A percentile compares a stretch with the other conserved stretches of the same genome.
These are phyloP conservation scores for Keithomyces neogunnii DNA, from an alignment of 2,329 filamentous ascomycete genomes.

Conservation along the genomic window DNA sequence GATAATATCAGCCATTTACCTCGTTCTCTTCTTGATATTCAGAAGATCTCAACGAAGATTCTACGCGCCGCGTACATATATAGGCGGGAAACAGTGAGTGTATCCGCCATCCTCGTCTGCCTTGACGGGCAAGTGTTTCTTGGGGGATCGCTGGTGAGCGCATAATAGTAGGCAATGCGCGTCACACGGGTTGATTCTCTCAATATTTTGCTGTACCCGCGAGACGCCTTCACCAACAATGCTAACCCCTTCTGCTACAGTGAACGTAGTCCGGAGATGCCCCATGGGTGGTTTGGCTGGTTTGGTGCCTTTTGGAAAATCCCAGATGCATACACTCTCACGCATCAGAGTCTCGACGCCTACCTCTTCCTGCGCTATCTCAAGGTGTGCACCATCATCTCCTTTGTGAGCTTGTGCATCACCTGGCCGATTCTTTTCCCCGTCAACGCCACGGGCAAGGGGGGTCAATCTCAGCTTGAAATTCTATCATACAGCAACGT, in stretches of 20 bases:
- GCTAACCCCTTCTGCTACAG: slow-evolving; percentile 18
- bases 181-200: not conserved
- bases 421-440: slow-evolving; percentile 83
- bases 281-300: slow-evolving; percentile 54
- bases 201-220: not conserved
- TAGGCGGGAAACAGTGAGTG: slow-evolving; percentile 41
- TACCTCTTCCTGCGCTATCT: slow-evolving; percentile 85
- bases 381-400: slow-evolving; percentile 67
- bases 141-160: no score
- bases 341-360: slow-evolving; percentile 81
- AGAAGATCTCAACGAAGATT: slow-evolving; percentile 41
- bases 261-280: slow-evolving; percentile 47
- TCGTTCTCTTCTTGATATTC: slow-evolving; percentile 42
- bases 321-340: slow-evolving; percentile 69
- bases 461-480: slow-evolving; percentile 52
- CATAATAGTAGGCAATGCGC: not conserved
- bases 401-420: slow-evolving; percentile 69
- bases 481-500: slow-evolving; percentile 31
- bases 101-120: not conserved
- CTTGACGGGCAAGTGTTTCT: not conserved
- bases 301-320: slow-evolving; percentile 52
- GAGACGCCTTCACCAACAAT: not conserved
- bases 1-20: slow-evolving; percentile 37
- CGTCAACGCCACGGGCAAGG: slow-evolving; percentile 74
- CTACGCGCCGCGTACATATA: slow-evolving; percentile 46